phyloP scores from a whole-genome alignment of 805 yeast species.

The Naumovozyma baii region DNA sequence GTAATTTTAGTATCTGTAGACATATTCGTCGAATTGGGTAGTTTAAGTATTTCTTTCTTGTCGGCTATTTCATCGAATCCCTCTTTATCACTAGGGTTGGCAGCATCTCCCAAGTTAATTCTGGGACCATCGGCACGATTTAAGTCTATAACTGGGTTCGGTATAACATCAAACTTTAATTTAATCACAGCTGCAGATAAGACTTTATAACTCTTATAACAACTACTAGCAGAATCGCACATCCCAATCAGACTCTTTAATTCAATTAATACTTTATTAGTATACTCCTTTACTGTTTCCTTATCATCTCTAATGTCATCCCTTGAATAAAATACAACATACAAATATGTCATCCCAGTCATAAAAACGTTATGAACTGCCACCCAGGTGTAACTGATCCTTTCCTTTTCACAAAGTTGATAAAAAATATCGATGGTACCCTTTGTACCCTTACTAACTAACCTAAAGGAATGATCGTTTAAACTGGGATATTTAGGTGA shows the following conservation, averaged over 20 bases:
- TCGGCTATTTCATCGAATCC: not conserved
- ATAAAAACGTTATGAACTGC: conserved; percentile 81
- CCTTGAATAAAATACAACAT: conserved; percentile 63
- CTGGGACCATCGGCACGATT: conserved; percentile 5
- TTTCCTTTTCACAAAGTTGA: conserved; percentile 44
- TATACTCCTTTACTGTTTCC: conserved; percentile 41
- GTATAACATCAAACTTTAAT: conserved; percentile 34
- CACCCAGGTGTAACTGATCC: conserved; percentile 84
- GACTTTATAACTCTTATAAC: conserved; percentile 63
- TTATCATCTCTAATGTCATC: conserved; percentile 39
- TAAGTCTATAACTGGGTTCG: conserved; percentile 2
- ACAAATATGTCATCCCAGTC: conserved; percentile 81
- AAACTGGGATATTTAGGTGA: conserved; percentile 59
- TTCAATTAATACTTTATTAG: conserved; percentile 44
- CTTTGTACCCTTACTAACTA: conserved; percentile 53
- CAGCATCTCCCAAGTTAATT: not conserved
- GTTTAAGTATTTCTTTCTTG: not conserved
- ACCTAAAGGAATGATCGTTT: conserved; percentile 42
- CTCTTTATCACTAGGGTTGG: not conserved
- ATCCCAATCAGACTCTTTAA: conserved; percentile 51
- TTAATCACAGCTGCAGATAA: conserved; percentile 62
- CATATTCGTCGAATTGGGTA: not conserved
- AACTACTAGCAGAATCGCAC: conserved; percentile 70
- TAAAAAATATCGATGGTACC: conserved; percentile 57
- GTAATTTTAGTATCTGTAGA: not conserved